phyloP scores from a whole-genome alignment of 495 filamentous ascomycete species.

The Penicillium coprophilum region DNA sequence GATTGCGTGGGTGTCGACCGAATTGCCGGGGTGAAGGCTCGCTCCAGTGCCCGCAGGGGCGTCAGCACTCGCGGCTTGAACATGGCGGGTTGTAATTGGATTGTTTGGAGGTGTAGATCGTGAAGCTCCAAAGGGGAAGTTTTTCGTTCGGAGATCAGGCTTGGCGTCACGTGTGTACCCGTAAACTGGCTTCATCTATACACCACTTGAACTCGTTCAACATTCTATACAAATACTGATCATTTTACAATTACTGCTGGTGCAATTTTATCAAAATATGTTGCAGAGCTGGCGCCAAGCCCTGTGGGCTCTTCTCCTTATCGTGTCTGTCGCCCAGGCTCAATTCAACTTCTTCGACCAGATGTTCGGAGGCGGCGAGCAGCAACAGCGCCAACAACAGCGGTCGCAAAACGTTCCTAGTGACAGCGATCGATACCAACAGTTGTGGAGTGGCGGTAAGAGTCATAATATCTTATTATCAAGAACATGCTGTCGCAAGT shows the following conservation, averaged over 20 bases:
- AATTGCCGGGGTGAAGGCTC: constrained; percentile 35
- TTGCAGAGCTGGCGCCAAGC: constrained; percentile 24
- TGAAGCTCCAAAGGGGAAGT: constrained; percentile 33
- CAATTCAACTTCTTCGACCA: constrained; percentile 94
- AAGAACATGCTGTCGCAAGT: background rate
- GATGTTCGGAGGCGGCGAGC: constrained; percentile 62
- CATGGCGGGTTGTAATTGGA: constrained; percentile 30
- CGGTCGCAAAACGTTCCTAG: constrained; percentile 73
- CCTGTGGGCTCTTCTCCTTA: constrained; percentile 48
- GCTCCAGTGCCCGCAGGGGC: constrained; percentile 43
- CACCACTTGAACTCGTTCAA: background rate
- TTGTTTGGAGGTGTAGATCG: constrained; percentile 19
- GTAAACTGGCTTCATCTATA: constrained; percentile 35
- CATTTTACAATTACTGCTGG: background rate
- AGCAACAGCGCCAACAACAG: constrained; percentile 61
- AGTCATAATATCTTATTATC: background rate
- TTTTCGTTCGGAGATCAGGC: constrained; percentile 36
- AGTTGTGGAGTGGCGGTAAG: constrained; percentile 64
- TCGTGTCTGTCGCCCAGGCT: constrained; percentile 51
- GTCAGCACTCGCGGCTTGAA: constrained; percentile 45
- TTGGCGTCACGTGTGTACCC: constrained; percentile 34
- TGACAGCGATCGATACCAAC: constrained; percentile 74
- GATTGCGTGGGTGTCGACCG: constrained; percentile 25
- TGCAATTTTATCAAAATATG: constrained; percentile 25
- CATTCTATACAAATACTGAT: background rate